phyloP scores from a whole-genome alignment of 352 stramenopile genomes.

The Pythium rishiriense region DNA sequence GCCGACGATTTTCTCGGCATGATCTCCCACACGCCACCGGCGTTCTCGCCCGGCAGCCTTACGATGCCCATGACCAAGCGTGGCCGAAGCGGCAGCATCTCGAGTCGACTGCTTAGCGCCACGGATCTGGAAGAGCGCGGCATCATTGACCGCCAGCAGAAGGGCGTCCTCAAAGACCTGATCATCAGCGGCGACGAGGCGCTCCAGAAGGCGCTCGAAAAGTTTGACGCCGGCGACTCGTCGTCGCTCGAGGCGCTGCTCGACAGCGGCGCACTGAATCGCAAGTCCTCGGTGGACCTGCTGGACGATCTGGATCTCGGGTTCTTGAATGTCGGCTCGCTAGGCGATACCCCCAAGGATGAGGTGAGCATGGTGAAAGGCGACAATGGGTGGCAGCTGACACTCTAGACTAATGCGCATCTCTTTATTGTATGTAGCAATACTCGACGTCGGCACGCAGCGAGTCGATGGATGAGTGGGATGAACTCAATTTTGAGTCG shows the following conservation, averaged over 20 bases:
- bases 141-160: slow-evolving; percentile 90
- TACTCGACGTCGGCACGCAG: slow-evolving; percentile 62
- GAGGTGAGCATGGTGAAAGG: slow-evolving; percentile 34
- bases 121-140: slow-evolving; percentile 89
- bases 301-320: slow-evolving; percentile 84
- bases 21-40: slow-evolving; percentile 89
- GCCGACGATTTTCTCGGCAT: slow-evolving; percentile 86
- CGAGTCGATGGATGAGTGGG: slow-evolving; percentile 85
- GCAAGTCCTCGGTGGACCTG: slow-evolving; percentile 84
- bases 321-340: slow-evolving; percentile 86
- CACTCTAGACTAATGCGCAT: too few relatives aligned
- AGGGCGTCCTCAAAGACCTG: slow-evolving; percentile 90
- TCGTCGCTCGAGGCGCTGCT: slow-evolving; percentile 85
- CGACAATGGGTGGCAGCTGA: too few relatives aligned
- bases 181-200: slow-evolving; percentile 92
- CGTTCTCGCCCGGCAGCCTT: slow-evolving; percentile 88
- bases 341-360: slow-evolving; percentile 84
- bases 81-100: slow-evolving; percentile 81
- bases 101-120: slow-evolving; percentile 81
- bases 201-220: slow-evolving; percentile 87
- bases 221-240: slow-evolving; percentile 85
- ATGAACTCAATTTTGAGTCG: slow-evolving; percentile 85
- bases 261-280: slow-evolving; percentile 79
- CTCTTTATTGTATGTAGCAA: slow-evolving; percentile 21
- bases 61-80: slow-evolving; percentile 89